Evolutionary conservation across 1,284 basidiomycete genomes (phyloP).

Genomic region (Fomitopsis pinicola): DNA sequence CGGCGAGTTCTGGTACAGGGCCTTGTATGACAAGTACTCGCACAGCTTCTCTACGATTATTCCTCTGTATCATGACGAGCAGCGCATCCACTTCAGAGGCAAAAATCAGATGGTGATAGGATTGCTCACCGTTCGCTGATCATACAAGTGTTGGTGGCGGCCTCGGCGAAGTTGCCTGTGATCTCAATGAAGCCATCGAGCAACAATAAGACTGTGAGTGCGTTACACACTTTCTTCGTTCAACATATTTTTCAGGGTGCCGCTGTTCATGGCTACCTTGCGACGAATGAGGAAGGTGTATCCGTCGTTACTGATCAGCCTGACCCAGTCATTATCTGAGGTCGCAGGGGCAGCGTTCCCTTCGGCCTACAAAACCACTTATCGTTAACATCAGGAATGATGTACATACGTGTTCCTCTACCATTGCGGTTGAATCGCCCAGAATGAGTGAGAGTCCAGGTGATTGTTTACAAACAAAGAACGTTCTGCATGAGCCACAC

Average conservation of each 20-base stretch:
- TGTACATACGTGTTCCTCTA: too few species aligned
- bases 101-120: background rate
- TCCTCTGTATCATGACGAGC: constrained; percentile 38
- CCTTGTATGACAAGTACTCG: constrained; percentile 80
- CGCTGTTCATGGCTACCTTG: constrained; percentile 52
- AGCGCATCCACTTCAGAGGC: background rate
- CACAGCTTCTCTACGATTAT: constrained; percentile 78
- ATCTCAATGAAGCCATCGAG: background rate
- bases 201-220: background rate
- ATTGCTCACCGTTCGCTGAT: constrained; percentile 42
- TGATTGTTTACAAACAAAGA: too few species aligned
- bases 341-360: background rate
- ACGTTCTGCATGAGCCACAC: too few species aligned
- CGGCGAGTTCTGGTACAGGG: constrained; percentile 55
- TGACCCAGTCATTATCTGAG: constrained; percentile 47
- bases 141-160: constrained; percentile 41
- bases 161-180: constrained; percentile 49
- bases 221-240: constrained; percentile 27
- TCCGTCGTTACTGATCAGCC: constrained; percentile 57
- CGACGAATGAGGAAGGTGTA: constrained; percentile 58
- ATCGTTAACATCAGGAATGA: too few species aligned
- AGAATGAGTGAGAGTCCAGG: too few species aligned
- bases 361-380: background rate
- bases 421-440: too few species aligned
- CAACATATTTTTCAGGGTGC: constrained; percentile 48